Evolutionary conservation across 192 early-diverging fungal species (phyloP).

Genomic region (Rhizophagus sp.): DNA sequence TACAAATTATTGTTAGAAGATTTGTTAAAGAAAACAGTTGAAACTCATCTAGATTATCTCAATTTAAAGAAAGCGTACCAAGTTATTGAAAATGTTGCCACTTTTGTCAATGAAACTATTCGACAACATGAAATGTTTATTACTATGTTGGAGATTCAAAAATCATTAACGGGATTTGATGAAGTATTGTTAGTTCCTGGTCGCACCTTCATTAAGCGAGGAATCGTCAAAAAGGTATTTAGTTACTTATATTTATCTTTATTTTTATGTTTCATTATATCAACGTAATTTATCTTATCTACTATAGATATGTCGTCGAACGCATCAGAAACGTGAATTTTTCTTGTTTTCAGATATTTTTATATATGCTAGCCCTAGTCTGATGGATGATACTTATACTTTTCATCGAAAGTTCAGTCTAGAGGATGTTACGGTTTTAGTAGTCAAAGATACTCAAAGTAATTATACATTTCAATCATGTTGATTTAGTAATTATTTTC

Average conservation of each 20-base stretch:
- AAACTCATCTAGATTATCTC: conserved; percentile 72
- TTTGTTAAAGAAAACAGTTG: conserved; percentile 69
- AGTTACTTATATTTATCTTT: neutral
- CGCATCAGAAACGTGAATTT: conserved; percentile 69
- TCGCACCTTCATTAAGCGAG: conserved; percentile 63
- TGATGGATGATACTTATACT: conserved; percentile 59
- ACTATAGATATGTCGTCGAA: conserved; percentile 62
- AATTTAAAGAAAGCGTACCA: conserved; percentile 63
- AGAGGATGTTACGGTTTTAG: conserved; percentile 53
- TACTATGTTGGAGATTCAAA: conserved; percentile 71
- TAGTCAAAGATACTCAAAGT: conserved; percentile 2
- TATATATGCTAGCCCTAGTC: conserved; percentile 57
- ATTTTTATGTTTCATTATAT: neutral
- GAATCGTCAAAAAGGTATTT: conserved; percentile 60
- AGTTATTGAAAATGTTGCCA: conserved; percentile 70
- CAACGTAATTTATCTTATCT: neutral
- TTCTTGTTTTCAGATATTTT: conserved; percentile 80
- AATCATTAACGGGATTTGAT: conserved; percentile 59
- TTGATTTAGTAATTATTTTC: neutral
- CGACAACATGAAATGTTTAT: conserved; percentile 76
- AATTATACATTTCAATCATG: neutral
- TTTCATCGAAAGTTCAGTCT: conserved; percentile 74
- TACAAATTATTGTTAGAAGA: conserved; percentile 81
- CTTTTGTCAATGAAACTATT: conserved; percentile 79
- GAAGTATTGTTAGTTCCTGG: conserved; percentile 74